These are phyloP conservation scores for Linnemannia exigua DNA, from an alignment of 192 early-diverging fungal genomes.

Conservation along the genomic window DNA sequence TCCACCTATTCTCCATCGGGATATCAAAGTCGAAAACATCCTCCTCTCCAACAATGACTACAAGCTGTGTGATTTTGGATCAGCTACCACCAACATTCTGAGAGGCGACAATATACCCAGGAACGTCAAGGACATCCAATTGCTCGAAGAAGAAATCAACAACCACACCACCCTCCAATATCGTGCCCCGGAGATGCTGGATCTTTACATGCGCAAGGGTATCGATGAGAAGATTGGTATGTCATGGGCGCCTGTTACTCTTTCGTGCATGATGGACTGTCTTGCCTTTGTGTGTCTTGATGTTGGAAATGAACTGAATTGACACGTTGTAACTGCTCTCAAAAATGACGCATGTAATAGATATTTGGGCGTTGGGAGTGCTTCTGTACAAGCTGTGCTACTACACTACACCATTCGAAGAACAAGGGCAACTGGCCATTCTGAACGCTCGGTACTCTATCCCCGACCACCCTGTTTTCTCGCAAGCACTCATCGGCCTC, in stretches of 20 bases:
- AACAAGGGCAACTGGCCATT: conserved; percentile 88
- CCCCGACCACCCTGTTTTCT: conserved; percentile 81
- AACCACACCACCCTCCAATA: conserved; percentile 95
- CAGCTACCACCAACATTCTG: conserved; percentile 74
- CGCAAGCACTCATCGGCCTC: conserved; percentile 65
- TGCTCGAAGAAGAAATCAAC: conserved; percentile 92
- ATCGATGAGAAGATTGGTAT: conserved; percentile 85
- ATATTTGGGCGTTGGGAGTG: conserved; percentile 91
- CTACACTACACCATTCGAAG: conserved; percentile 96
- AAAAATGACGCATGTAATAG: conserved; percentile 21
- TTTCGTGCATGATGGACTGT: not conserved
- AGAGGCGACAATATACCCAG: conserved; percentile 67
- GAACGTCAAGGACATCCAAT: conserved; percentile 76
- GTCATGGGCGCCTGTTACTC: not conserved
- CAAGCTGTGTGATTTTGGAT: conserved; percentile 98
- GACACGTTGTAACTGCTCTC: conserved; percentile 6
- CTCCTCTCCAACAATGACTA: conserved; percentile 74
- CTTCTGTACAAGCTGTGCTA: conserved; percentile 97
- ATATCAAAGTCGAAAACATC: conserved; percentile 90
- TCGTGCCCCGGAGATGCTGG: conserved; percentile 95
- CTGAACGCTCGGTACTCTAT: conserved; percentile 89
- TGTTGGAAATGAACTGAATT: not conserved
- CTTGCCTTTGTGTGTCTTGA: not conserved
- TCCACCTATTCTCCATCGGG: conserved; percentile 89
- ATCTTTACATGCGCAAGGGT: conserved; percentile 87